Evolutionary conservation across 2,329 filamentous ascomycete species (phyloP).

Genomic region (Ascochyta pisi): DNA sequence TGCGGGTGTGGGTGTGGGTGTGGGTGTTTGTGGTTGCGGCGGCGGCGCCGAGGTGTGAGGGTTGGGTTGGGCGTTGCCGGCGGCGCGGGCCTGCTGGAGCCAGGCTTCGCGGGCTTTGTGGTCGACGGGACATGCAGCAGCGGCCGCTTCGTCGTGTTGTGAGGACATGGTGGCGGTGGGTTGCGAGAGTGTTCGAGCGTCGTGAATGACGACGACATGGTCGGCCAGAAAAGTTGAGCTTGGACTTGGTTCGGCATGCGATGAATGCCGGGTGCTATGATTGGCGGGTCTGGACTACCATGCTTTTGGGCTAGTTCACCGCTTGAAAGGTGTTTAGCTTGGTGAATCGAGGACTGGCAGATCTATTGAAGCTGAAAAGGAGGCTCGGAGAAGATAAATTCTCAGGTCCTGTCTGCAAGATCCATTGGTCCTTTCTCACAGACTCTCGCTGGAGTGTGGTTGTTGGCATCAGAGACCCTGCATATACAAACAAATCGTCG

Average conservation of each 20-base stretch:
- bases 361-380: constrained; percentile 9
- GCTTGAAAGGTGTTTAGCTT: constrained; percentile 17
- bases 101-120: constrained; percentile 87
- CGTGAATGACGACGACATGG: constrained; percentile 26
- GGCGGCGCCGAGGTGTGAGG: constrained; percentile 26
- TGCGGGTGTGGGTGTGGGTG: constrained; percentile 34
- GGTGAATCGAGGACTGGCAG: constrained; percentile 9
- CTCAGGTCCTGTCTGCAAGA: neutral
- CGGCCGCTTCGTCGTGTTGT: constrained; percentile 38
- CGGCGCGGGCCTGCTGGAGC: constrained; percentile 72
- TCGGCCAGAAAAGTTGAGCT: constrained; percentile 33
- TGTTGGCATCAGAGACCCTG: constrained; percentile 25
- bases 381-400: neutral
- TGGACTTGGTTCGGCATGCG: constrained; percentile 26
- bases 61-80: constrained; percentile 31
- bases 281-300: constrained; percentile 22
- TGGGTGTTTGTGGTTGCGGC: constrained; percentile 1
- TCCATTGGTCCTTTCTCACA: neutral
- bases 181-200: neutral
- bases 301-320: constrained; percentile 19
- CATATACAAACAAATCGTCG: constrained; percentile 33
- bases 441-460: neutral
- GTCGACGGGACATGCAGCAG: constrained; percentile 78
- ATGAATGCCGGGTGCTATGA: constrained; percentile 21
- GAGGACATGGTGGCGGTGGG: constrained; percentile 31